Evolutionary conservation across 179 eudicot genomes (phyloP).

Genomic region (Silene coronaria): DNA sequence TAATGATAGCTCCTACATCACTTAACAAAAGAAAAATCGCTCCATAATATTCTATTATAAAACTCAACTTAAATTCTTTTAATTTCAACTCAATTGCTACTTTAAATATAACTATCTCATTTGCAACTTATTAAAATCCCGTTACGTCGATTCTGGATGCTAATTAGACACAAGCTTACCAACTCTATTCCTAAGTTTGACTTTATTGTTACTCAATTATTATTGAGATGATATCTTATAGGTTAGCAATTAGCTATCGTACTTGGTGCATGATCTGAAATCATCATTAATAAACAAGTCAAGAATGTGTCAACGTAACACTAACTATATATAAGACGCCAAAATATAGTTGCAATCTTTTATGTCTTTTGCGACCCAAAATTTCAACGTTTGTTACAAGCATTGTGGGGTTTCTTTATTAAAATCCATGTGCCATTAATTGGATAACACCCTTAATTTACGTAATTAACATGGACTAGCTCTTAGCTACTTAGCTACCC

Average conservation of each 20-base stretch:
- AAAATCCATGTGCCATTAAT: neutral
- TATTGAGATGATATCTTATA: neutral
- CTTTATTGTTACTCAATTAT: constrained; percentile 11
- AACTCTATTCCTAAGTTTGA: constrained; percentile 15
- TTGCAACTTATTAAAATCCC: no score
- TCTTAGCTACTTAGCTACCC: neutral
- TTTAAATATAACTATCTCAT: no score
- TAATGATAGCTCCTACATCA: no score
- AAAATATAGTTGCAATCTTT: constrained; percentile 6
- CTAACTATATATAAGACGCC: neutral
- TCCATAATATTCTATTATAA: no score
- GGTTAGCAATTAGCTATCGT: neutral
- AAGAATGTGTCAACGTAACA: no score
- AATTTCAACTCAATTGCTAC: no score
- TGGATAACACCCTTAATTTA: constrained; percentile 7
- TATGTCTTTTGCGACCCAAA: neutral
- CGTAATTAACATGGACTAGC: neutral
- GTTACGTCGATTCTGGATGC: neutral
- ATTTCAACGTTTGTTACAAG: neutral
- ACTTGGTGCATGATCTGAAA: constrained; percentile 14
- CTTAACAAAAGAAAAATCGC: no score
- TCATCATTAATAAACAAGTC: neutral
- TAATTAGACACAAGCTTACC: neutral
- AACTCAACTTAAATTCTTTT: no score
- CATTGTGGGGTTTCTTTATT: neutral